phyloP scores from a whole-genome alignment of 768 basidiomycete genomes.

The Hericium alpestre region DNA sequence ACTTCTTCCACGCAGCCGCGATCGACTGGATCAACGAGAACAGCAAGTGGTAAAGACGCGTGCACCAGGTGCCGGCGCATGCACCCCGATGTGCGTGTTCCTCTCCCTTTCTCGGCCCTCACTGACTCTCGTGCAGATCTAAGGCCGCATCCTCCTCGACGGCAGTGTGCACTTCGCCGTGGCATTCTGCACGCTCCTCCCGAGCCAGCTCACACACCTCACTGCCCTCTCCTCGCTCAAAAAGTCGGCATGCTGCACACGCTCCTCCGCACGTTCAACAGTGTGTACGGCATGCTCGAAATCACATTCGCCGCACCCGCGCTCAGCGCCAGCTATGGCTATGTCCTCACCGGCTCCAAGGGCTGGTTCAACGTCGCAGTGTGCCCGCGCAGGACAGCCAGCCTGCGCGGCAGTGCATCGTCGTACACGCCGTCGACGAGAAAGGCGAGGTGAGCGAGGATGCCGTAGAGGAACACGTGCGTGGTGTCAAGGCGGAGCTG shows the following conservation, averaged over 20 bases:
- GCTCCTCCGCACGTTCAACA: constrained; percentile 34
- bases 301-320: constrained; percentile 52
- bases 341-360: constrained; percentile 50
- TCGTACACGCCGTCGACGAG: constrained; percentile 24
- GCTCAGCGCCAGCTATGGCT: constrained; percentile 17
- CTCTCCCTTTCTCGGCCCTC: background rate
- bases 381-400: constrained; percentile 1
- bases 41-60: too few relatives aligned
- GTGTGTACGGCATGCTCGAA: constrained; percentile 49
- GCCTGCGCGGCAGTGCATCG: background rate
- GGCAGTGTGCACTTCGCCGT: constrained; percentile 71
- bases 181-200: constrained; percentile 52
- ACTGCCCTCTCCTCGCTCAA: constrained; percentile 56
- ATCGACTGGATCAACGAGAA: too few relatives aligned
- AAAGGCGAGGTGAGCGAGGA: constrained; percentile 34
- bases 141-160: constrained; percentile 77
- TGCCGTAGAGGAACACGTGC: constrained; percentile 35
- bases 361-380: constrained; percentile 43
- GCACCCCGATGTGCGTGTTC: constrained; percentile 55
- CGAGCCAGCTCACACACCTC: constrained; percentile 40
- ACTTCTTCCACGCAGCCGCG: too few relatives aligned
- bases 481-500: constrained; percentile 50
- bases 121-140: constrained; percentile 34
- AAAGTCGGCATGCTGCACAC: constrained; percentile 72
- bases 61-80: too few relatives aligned